Base-by-base conservation (phyloP, 345 rosid species). In the Nasturtium officinale region DNA sequence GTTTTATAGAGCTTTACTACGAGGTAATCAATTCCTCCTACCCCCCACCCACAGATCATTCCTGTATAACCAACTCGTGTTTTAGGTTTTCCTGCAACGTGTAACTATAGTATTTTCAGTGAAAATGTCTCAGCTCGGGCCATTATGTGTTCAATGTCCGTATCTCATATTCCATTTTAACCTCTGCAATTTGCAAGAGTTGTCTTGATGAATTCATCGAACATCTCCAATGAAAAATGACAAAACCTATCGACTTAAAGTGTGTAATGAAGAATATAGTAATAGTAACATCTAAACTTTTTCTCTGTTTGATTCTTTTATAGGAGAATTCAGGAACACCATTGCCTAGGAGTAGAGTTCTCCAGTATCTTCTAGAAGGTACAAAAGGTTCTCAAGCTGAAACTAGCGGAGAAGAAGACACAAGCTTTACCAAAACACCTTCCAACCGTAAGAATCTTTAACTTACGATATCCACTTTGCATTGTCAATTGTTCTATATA, bases 331-430 rank as follows among this genome's bases (percentile, higher is more conserved):
- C 97, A 51, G 85, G 82, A 74, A 48, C 56, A 63, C 65, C 76
- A 58, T 72, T 87, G 52, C 86, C 91, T 54, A 86, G 73, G 73
- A 67, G 75, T 59, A 68, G 87, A 81, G 65, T 88, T 77, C 85
- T 91, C 33, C 77, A n/a, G 45, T 81, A 78, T 79, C 85, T 91
- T 54, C 78, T 91, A 68, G 95, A 94, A 74, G 98, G 96, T 73
- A 91, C 97, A 37, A 87, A 84, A 6, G 97, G 88, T 80, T 82
- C 96, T 63, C 86, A 83, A 73, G 79, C 56, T 37, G 89, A 84
- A 72, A 81, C 75, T 35, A 55, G 25, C 33, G 76, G 69, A 18
- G 85, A 79, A 6, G 85, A 86, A 57, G 90, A 81, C 69, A 77
- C 85, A 45, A 69, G 79, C 45, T 62, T 32, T 42, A 20, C 26